Evolutionary conservation across 1,284 basidiomycete genomes (phyloP), one percentile per base, ranked within the genome.

Genomic region (Papiliotrema nemorosa): DNA sequence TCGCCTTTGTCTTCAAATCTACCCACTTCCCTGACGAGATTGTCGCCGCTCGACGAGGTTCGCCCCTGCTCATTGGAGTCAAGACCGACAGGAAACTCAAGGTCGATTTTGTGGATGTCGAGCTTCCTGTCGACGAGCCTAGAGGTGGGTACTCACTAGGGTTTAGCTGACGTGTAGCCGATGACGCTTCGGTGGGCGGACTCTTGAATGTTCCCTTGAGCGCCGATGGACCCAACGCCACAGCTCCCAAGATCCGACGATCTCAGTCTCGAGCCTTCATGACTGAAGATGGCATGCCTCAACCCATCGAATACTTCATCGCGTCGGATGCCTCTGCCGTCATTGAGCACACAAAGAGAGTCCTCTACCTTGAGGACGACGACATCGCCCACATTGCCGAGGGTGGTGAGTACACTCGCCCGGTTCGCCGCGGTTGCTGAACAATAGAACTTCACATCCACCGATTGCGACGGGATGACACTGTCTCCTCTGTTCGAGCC

Each of bases 51-150:
- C 90, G 93, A 66, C 90, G 96, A 67, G 96, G 96, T 67, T 98
- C 94, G 25, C 96, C 96, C 22, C 84, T 99, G 25, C 78, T 98
- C 52, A 87, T 98, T 68, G 96, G 96, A 79, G 94, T 99, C 74
- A 98, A 98, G 86, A 97, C 96, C 31, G 94, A 98, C 75, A 93
- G 94, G 82, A 98, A 98, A 78, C 84, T 99, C 73, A 99, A 99
- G 81, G 94, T 97, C 44, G 96, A 98, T 79, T 98, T 98, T 72
- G 94, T 99, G 51, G 96, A 98, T 76, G 96, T 99, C 56, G 93
- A 98, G 74, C 85, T 96, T 67, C 83, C 87, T 34, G 80, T 84
- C 39, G 87, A 76, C 53, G 85, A 85, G 57, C 78, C n/a, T n/a
- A n/a, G 64, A 61, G 58, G 67, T 67, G 48, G 58, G 64, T 51